Evolutionary conservation across 352 stramenopile species (phyloP).

Genomic region (Globisporangium paroecandrum): DNA sequence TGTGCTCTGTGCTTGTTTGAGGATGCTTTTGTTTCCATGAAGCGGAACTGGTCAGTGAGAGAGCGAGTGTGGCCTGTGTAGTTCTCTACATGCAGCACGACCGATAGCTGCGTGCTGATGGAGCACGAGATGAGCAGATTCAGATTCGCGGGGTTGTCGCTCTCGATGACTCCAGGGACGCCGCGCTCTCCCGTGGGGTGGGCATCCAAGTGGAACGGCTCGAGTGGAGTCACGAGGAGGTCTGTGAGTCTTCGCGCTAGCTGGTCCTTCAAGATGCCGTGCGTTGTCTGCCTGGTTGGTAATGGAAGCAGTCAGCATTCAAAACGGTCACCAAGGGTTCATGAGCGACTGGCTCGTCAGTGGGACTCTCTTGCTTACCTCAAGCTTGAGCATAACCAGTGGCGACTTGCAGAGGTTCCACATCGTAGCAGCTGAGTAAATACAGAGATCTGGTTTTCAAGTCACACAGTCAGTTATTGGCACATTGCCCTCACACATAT

Average conservation of each 20-base stretch:
- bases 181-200: constrained; percentile 44
- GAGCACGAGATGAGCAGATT: constrained; percentile 50
- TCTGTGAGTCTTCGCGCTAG: constrained; percentile 54
- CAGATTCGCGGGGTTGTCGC: constrained; percentile 48
- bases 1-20: constrained; percentile 7
- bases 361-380: constrained; percentile 22
- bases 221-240: constrained; percentile 44
- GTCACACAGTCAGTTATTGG: background rate
- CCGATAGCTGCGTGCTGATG: constrained; percentile 36
- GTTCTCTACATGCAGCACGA: constrained; percentile 60
- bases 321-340: too few relatives aligned
- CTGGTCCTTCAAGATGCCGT: constrained; percentile 53
- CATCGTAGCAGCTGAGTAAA: constrained; percentile 48
- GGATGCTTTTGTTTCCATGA: constrained; percentile 12
- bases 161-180: constrained; percentile 44
- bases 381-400: constrained; percentile 59
- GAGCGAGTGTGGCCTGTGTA: constrained; percentile 39
- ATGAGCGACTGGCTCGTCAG: too few relatives aligned
- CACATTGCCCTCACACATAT: background rate
- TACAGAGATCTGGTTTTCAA: constrained; percentile 27
- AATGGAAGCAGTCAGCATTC: background rate
- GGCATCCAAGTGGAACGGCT: constrained; percentile 41
- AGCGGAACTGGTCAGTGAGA: constrained; percentile 44
- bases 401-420: constrained; percentile 76
- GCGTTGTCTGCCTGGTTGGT: constrained; percentile 37